These are phyloP conservation scores for Elsinoe ampelina DNA, from an alignment of 2,329 filamentous ascomycete species.

Conservation along the genomic window DNA sequence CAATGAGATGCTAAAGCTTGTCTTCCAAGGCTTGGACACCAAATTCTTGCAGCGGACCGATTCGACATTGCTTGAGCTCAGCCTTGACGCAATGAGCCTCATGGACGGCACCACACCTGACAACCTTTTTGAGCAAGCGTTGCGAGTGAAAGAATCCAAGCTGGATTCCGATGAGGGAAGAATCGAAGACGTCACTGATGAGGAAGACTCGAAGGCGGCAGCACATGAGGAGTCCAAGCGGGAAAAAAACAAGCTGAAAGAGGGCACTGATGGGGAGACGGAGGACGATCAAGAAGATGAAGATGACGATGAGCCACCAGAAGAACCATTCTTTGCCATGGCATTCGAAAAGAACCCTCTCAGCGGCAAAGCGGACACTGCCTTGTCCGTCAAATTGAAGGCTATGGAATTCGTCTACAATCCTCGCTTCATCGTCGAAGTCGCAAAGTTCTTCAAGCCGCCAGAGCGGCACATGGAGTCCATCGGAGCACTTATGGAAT, in stretches of 20 bases:
- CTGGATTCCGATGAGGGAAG: constrained; percentile 42
- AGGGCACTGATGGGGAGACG: constrained; percentile 30
- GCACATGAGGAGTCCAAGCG: constrained; percentile 7
- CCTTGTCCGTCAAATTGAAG: constrained; percentile 81
- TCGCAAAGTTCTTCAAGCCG: constrained; percentile 91
- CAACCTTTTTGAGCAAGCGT: constrained; percentile 87
- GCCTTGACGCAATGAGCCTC: constrained; percentile 82
- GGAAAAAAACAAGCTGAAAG: constrained; percentile 31
- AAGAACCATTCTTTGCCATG: constrained; percentile 83
- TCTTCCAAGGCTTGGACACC: constrained; percentile 91
- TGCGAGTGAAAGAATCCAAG: constrained; percentile 84
- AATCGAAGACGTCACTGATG: constrained; percentile 41
- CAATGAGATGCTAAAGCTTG: constrained; percentile 75
- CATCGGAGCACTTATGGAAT: constrained; percentile 90
- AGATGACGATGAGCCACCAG: constrained; percentile 37
- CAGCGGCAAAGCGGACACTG: constrained; percentile 83
- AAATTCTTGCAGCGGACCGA: constrained; percentile 85
- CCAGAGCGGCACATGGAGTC: constrained; percentile 98
- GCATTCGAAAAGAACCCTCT: constrained; percentile 92
- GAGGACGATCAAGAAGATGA: constrained; percentile 33
- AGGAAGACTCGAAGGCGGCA: constrained; percentile 40
- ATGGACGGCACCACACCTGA: constrained; percentile 93
- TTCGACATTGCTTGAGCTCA: constrained; percentile 79
- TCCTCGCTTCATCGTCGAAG: constrained; percentile 79
- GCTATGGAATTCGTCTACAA: constrained; percentile 98